Evolutionary conservation across 2,329 filamentous ascomycete species (phyloP), one percentile per base, ranked within the genome.

Genomic region (Aureobasidium vineae): DNA sequence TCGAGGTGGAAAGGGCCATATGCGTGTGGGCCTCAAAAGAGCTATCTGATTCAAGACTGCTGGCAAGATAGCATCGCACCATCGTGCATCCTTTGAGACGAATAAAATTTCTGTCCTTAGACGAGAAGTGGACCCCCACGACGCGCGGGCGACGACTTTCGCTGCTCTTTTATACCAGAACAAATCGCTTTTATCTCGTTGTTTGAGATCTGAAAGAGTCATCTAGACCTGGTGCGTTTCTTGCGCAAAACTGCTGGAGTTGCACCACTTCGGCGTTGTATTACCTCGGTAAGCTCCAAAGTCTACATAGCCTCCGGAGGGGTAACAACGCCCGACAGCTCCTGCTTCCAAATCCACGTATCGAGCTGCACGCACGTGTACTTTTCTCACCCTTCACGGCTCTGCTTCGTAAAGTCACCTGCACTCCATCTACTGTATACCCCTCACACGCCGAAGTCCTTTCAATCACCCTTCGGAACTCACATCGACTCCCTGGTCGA

Each of bases 1-100:
- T 68, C 74, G 84, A 40, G 81, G 82, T 2, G 84, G 84, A 0
- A 81, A 75, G 52, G 84, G 84, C 1, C 80, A 84, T 57, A 84
- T 84, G 81, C 78, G 83, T 64, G 83, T 85, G 43, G 77, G 73
- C 3, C 16, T 66, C 19, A 59, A 56, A 16, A 60, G 16, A 43
- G 36, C 60, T 28, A 15, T 5, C 16, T 56, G 21, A 38, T 19
- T 7, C 11, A 5, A n/a, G 26, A 10, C 49, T 52, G 23, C 47
- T 11, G 43, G 19, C 43, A 45, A 8, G 6, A 21, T 23, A 21
- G 33, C 33, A 36, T 36, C 33, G 8, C 33, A 36, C 10, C 11
- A 13, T 36, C 13, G 33, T 36, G 1, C 33, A 36, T 11, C 33
- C 33, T 13, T 36, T 36, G 33, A 13, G 8, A 13, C 33, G 33